Percentiles rank a stretch among this genome's conserved stretches.
phyloP scores from a whole-genome alignment of 2,329 filamentous ascomycete genomes.

The Falciphora oryzae region DNA sequence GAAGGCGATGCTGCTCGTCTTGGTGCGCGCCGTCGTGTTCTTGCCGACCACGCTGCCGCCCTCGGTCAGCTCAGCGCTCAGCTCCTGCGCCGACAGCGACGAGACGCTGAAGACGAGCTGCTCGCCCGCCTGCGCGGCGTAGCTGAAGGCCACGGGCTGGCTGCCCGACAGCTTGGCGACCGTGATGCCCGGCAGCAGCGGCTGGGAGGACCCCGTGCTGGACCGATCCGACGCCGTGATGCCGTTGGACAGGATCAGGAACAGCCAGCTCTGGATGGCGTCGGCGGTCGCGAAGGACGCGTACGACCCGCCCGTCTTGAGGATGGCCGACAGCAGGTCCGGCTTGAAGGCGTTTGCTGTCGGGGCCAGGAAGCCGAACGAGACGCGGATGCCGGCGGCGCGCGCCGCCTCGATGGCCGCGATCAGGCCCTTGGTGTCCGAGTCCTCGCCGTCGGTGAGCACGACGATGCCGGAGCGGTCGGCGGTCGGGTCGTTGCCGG shows the following conservation, averaged over 20 bases:
- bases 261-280: conserved; percentile 17
- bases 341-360: conserved; percentile 9
- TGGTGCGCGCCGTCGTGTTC: conserved; percentile 11
- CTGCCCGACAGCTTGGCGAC: conserved; percentile 13
- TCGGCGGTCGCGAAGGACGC: conserved; percentile 16
- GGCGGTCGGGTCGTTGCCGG: conserved; percentile 11
- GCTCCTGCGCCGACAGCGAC: conserved; percentile 12
- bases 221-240: conserved; percentile 13
- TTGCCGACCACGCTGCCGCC: conserved; percentile 10
- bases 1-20: conserved; percentile 9
- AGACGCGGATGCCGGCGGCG: conserved; percentile 16
- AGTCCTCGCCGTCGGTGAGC: conserved; percentile 18
- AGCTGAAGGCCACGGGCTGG: conserved; percentile 13
- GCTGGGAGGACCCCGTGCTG: conserved; percentile 1
- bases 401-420: conserved; percentile 12
- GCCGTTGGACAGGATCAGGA: conserved; percentile 16
- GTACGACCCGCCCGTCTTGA: conserved; percentile 15
- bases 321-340: conserved; percentile 10
- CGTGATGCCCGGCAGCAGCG: conserved; percentile 15
- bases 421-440: conserved; percentile 12
- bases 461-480: conserved; percentile 17
- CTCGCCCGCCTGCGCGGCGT: conserved; percentile 13
- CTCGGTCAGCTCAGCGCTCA: conserved; percentile 13
- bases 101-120: conserved; percentile 13
- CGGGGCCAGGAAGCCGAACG: conserved; percentile 17